Evolutionary conservation across 352 stramenopile species (phyloP).

Genomic region (Globisporangium paroecandrum): DNA sequence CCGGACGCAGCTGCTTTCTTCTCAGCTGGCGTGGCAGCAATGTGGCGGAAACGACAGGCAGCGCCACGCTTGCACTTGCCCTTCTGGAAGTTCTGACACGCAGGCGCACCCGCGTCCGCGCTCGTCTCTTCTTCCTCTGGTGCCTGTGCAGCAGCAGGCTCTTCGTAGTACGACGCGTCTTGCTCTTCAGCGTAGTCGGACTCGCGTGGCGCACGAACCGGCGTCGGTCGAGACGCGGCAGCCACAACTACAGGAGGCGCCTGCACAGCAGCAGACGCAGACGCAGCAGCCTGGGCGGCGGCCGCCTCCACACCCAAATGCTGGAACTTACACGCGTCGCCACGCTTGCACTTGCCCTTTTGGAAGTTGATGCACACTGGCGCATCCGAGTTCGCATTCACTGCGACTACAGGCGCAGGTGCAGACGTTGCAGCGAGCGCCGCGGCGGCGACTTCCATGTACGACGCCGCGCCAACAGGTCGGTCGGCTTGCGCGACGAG

Average conservation of each 20-base stretch:
- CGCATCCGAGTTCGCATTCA: conserved; percentile 37
- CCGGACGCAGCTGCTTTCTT: conserved; percentile 12
- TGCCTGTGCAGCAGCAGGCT: background rate
- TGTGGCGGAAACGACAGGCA: conserved; percentile 60
- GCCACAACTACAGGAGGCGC: background rate
- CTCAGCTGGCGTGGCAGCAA: conserved; percentile 19
- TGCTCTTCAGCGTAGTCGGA: conserved; percentile 10
- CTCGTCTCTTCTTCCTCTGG: conserved; percentile 31
- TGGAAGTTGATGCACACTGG: conserved; percentile 73
- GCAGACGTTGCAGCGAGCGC: conserved; percentile 1
- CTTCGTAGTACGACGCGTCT: conserved; percentile 2
- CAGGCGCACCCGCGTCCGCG: conserved; percentile 42
- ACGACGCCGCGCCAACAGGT: conserved; percentile 20
- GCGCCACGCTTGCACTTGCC: conserved; percentile 64
- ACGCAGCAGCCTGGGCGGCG: background rate
- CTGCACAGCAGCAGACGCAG: background rate
- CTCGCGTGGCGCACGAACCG: conserved; percentile 13
- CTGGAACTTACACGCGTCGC: conserved; percentile 50
- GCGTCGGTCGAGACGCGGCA: conserved; percentile 11
- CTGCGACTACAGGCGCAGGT: conserved; percentile 10
- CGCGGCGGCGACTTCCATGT: conserved; percentile 23
- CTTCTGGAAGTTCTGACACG: conserved; percentile 68
- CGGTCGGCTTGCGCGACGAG: conserved; percentile 35
- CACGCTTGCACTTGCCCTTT: conserved; percentile 72
- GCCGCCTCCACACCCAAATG: conserved; percentile 32